Evolutionary conservation across 805 yeast species (phyloP), one percentile per base, ranked within the genome.

Genomic region (Candida michaelii): DNA sequence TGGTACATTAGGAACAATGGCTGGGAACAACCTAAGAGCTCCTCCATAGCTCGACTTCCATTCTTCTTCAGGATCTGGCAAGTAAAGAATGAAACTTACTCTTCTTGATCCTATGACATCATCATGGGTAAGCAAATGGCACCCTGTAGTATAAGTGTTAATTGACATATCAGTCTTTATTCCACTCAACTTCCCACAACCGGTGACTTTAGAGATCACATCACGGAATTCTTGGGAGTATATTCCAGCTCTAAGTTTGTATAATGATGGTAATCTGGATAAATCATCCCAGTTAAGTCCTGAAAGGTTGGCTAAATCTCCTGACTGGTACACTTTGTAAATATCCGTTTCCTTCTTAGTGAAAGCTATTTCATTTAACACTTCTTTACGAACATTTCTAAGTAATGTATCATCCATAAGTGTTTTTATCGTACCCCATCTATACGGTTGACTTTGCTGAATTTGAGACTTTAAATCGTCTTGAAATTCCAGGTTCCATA

Each of bases 1-100:
- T 10, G 99, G 99, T 5, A 90, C 95, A 53, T 93, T 91, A 14
- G 95, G 90, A 11, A 83, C 83, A 25, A 89, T 75, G 0, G 96
- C 84, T 36, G 91, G 95, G 60, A 85, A 91, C 38, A 93, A 68
- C 47, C 98, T 73, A 43, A 93, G 66, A 0, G 91, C 89, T 18
- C 99, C 99, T 27, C 99, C 99, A 69, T 89, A 90, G 50, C 83
- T 85, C 1, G 89, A 80, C 52, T 90, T 82, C 99, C 99, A 93
- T 1, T 67, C 66, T 45, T 82, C 81, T 48, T 87, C 93, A 1
- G 98, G 97, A 34, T 90, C 96, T 0, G 97, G 96, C 60, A 93
- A 66, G 60, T 93, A 93, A 39, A 95, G 69, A 49, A 95, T 95
- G 57, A 90, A 93, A 53, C 96, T 86, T 23, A 93, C 90, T 45